A percentile compares a stretch with the other conserved stretches of the same genome.
phyloP scores from a whole-genome alignment of 78 protist genomes.

The Dictyostelium purpureum region DNA sequence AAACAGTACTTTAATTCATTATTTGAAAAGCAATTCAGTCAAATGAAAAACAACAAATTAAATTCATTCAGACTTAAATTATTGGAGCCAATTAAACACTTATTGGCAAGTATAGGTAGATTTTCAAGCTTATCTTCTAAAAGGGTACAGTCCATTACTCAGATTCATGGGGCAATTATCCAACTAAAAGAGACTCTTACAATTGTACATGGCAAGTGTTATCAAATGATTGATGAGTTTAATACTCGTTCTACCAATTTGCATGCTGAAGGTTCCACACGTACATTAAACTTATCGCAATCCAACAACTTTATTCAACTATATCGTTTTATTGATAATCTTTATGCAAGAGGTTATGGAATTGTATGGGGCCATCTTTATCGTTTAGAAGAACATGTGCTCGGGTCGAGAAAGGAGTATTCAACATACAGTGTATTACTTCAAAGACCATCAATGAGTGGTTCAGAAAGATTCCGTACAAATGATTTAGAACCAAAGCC shows the following conservation, averaged over 20 bases:
- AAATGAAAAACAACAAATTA: too few species aligned
- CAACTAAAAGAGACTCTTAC: conserved; percentile 36
- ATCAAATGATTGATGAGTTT: background rate
- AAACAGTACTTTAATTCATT: too few species aligned
- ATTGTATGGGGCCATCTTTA: background rate
- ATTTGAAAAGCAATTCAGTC: background rate
- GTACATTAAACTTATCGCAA: background rate
- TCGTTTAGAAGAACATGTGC: background rate
- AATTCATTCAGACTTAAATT: background rate
- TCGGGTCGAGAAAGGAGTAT: background rate
- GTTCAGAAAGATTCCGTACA: conserved; percentile 54
- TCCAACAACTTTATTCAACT: background rate
- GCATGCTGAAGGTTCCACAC: conserved; percentile 15
- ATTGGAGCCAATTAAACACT: background rate
- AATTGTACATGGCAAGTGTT: conserved; percentile 28
- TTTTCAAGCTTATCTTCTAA: background rate
- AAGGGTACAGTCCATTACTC: conserved; percentile 19
- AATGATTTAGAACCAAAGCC: conserved; percentile 61
- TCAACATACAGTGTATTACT: conserved; percentile 26
- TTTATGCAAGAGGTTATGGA: conserved; percentile 15
- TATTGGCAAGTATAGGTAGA: conserved; percentile 19
- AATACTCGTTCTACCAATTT: background rate
- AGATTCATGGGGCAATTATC: conserved; percentile 58
- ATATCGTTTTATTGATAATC: background rate
- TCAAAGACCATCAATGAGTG: conserved; percentile 48